Conservation (phyloP, 192 early-diverging fungal species). For the Entophlyctis helioformis region DNA sequence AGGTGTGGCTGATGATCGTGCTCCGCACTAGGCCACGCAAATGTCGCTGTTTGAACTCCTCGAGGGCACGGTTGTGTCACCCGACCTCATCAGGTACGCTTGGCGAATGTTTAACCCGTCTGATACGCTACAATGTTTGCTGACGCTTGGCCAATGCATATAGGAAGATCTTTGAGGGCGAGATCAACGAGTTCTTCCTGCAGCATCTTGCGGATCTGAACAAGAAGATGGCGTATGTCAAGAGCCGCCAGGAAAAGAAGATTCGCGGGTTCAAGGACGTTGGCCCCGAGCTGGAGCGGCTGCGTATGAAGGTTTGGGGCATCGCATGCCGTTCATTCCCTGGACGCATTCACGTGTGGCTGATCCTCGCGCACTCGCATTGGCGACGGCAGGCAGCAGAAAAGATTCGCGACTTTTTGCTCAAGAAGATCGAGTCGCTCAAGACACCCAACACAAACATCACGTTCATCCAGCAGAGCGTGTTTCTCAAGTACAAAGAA, state of each 20-base stretch:
- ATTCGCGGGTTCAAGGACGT: conserved; percentile 75
- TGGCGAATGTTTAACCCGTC: background rate
- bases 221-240: conserved; percentile 75
- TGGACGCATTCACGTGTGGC: background rate
- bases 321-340: no score
- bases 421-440: conserved; percentile 75
- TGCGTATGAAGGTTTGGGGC: conserved; percentile 55
- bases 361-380: background rate
- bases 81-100: conserved; percentile 31
- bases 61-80: conserved; percentile 70
- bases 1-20: no score
- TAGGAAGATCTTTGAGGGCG: conserved; percentile 80
- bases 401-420: conserved; percentile 78
- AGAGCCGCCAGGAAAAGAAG: conserved; percentile 57
- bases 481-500: conserved; percentile 83
- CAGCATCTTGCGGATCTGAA: conserved; percentile 74
- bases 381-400: conserved; percentile 47
- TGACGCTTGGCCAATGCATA: background rate
- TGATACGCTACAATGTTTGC: background rate
- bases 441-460: conserved; percentile 87
- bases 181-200: conserved; percentile 85
- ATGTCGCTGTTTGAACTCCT: conserved; percentile 58
- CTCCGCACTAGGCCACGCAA: conserved; percentile 46
- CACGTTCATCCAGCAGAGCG: conserved; percentile 81
- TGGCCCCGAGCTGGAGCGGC: conserved; percentile 84